Evolutionary conservation across 139 green algal genomes (phyloP).

Genomic region (Raphidocelis subcapitata): DNA sequence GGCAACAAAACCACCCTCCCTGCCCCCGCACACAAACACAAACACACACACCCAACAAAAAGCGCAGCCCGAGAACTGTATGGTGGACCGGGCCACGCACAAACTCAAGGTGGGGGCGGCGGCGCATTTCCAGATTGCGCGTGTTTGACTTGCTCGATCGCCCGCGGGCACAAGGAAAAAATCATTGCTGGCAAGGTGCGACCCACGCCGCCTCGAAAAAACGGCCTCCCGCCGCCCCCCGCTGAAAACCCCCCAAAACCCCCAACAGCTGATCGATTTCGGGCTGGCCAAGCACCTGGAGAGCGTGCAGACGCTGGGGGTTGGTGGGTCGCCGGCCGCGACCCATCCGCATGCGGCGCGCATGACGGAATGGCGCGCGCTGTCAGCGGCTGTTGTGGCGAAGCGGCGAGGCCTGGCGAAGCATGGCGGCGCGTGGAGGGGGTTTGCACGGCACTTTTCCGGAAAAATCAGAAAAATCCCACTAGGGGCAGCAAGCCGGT

Average conservation of each 20-base stretch:
- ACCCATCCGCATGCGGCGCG: too few relatives aligned
- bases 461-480: too few relatives aligned
- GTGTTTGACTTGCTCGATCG: not conserved
- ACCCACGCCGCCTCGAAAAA: not conserved
- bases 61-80: slow-evolving; percentile 80
- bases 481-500: too few relatives aligned
- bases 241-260: too few relatives aligned
- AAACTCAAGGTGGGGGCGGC: slow-evolving; percentile 1
- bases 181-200: not conserved
- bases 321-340: slow-evolving; percentile 31
- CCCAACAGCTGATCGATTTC: slow-evolving; percentile 78
- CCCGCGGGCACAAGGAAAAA: not conserved
- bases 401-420: too few relatives aligned
- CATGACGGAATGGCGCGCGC: too few relatives aligned
- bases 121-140: not conserved
- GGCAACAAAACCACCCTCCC: not conserved
- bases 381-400: too few relatives aligned
- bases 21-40: slow-evolving; percentile 12
- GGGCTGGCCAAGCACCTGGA: slow-evolving; percentile 75
- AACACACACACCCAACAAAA: slow-evolving; percentile 45
- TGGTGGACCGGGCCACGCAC: slow-evolving; percentile 56
- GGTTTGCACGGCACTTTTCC: too few relatives aligned
- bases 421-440: too few relatives aligned
- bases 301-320: slow-evolving; percentile 66
- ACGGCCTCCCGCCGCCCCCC: not conserved